Conservation (phyloP, 331 rosid species). For the Quercus tomentella region DNA sequence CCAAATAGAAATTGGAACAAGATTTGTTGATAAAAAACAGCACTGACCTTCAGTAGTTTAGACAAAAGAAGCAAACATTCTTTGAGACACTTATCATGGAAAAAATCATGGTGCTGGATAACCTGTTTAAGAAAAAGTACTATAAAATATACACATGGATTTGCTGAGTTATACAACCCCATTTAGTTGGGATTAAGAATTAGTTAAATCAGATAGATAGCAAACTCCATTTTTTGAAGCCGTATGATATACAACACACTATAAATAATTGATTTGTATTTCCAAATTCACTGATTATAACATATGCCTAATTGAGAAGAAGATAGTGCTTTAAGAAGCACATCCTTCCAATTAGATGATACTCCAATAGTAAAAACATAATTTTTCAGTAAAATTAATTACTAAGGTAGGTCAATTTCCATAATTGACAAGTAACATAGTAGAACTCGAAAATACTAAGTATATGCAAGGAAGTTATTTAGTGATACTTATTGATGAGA, state of each 20-base stretch:
- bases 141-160: constrained; percentile 4
- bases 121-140: constrained; percentile 61
- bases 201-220: too few species aligned
- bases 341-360: constrained; percentile 82
- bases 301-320: constrained; percentile 90
- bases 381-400: constrained; percentile 12
- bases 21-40: not conserved
- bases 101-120: constrained; percentile 85
- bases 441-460: not conserved
- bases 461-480: constrained; percentile 2
- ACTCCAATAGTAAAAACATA: constrained; percentile 43
- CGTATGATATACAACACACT: not conserved
- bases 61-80: constrained; percentile 92
- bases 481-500: constrained; percentile 44
- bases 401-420: not conserved
- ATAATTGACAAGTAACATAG: constrained; percentile 8
- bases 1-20: not conserved
- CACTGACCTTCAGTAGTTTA: constrained; percentile 75
- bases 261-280: not conserved
- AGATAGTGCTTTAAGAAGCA: constrained; percentile 90
- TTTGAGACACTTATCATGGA: constrained; percentile 84
- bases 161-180: too few species aligned
- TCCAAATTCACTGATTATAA: not conserved
- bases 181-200: too few species aligned
- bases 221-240: too few species aligned